Base-by-base conservation (phyloP, 179 eudicot genomes). In the Nepenthes alata region DNA sequence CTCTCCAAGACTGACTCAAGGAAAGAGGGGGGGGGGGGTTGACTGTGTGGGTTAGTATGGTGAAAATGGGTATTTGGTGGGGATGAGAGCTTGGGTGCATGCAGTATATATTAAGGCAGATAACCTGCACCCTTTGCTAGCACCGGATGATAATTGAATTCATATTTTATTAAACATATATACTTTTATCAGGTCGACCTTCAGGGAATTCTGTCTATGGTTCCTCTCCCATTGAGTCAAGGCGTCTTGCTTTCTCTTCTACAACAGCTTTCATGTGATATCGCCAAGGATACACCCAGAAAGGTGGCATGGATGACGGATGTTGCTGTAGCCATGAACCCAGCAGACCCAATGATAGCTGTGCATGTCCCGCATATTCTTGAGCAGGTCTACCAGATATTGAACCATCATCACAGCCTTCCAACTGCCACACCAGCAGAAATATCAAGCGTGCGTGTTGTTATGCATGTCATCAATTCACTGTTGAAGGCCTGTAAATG, bases 321-420 rank as follows among this genome's bases (percentile, higher is more conserved):
- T 35, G 93, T 89, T 57, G 83, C 87, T 2, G 73, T 84, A 49
- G 90, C 81, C 53, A 85, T 93, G 64, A 79, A 80, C 65, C 95
- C 98, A 39, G 57, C 78, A 0, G 95, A 93, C 63, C 78, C 82
- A 3, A 75, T 81, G 95, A 93, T 93, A 37, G 81, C 78, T 1
- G 73, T 83, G 52, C 98, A 93, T 41, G 95, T 82, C 44, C 82
- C 90, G 3, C 97, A 90, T 5, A 86, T 93, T 58, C 82, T 85
- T 61, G 97, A 93, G 77, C 98, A 93, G 80, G 98, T 93, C 16
- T 86, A 89, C 77, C 93, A 87, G 79, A 93, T 89, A 39, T 67
- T 93, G 55, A 77, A 72, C 66, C 90, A 89, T 63, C 95, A 81
- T 41, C 81, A 91, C 2, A 85, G 62, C 78, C 77, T 83, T 44